phyloP scores from a whole-genome alignment of 129 eudicot species.

The carrot (Daucus carota) region DNA sequence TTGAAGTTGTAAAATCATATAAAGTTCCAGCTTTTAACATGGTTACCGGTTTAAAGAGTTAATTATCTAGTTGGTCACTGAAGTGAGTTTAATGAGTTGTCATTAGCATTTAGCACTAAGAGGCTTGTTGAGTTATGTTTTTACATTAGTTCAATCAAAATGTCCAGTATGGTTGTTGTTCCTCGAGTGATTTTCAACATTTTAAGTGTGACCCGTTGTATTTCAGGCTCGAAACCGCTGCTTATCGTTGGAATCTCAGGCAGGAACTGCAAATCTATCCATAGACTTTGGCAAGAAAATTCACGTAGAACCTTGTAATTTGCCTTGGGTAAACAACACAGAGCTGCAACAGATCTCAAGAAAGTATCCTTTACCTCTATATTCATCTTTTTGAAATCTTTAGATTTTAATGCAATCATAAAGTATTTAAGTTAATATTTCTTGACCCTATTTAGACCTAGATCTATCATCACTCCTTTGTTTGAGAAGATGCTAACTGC shows the following conservation, averaged over 20 bases:
- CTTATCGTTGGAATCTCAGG: conserved; percentile 46
- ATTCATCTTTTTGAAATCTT: conserved; percentile 3
- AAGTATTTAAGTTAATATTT: conserved; percentile 7
- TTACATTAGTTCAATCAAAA: background rate
- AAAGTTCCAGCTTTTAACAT: too few relatives aligned
- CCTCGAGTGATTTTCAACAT: background rate
- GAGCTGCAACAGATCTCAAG: conserved; percentile 35
- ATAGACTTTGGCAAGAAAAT: conserved; percentile 27
- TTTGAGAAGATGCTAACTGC: conserved; percentile 54
- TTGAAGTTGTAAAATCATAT: too few relatives aligned
- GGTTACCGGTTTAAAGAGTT: too few relatives aligned
- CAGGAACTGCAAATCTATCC: conserved; percentile 19
- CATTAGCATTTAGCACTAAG: background rate
- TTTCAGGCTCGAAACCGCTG: conserved; percentile 52
- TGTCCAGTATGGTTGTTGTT: background rate
- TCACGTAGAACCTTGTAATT: conserved; percentile 32
- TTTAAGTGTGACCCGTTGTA: background rate
- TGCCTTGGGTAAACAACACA: conserved; percentile 33
- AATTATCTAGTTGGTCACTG: too few relatives aligned
- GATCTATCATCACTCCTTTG: conserved; percentile 38
- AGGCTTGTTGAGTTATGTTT: background rate
- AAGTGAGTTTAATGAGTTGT: too few relatives aligned
- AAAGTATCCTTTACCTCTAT: conserved; percentile 39
- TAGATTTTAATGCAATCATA: background rate
- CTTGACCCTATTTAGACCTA: conserved; percentile 37